phyloP scores from a whole-genome alignment of 495 filamentous ascomycete species.

The Aspergillus steynii region DNA sequence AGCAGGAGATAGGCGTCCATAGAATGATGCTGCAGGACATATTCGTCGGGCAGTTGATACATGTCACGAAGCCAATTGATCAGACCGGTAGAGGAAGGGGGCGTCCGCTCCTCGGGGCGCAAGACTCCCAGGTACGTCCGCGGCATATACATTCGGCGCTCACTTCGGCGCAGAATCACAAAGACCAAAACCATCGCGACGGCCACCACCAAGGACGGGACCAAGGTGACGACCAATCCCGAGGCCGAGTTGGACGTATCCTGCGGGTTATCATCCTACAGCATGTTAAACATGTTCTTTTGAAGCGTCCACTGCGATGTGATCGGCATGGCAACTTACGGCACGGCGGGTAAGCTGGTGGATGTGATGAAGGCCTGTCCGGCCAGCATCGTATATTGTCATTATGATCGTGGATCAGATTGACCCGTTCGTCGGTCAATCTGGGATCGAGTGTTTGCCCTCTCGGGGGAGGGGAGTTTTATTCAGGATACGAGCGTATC shows the following conservation, averaged over 20 bases:
- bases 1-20: constrained; percentile 88
- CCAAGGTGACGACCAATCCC: constrained; percentile 68
- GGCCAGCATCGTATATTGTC: constrained; percentile 27
- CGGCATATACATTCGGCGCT: constrained; percentile 81
- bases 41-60: constrained; percentile 77
- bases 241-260: constrained; percentile 48
- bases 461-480: background rate
- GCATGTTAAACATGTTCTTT: constrained; percentile 13
- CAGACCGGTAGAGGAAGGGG: constrained; percentile 64
- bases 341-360: constrained; percentile 21
- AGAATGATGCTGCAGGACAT: constrained; percentile 84
- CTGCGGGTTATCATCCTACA: constrained; percentile 22
- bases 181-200: constrained; percentile 68
- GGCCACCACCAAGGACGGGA: constrained; percentile 67
- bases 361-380: constrained; percentile 24
- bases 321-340: constrained; percentile 17
- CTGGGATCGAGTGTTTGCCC: background rate
- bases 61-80: constrained; percentile 77
- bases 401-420: constrained; percentile 22
- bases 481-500: background rate
- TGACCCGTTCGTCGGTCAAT: background rate
- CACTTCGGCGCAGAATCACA: constrained; percentile 69
- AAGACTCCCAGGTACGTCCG: constrained; percentile 82
- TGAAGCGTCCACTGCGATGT: constrained; percentile 5
- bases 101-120: constrained; percentile 65